Conservation (phyloP, 306 rosid genomes). For the Bauhinia variegata region DNA sequence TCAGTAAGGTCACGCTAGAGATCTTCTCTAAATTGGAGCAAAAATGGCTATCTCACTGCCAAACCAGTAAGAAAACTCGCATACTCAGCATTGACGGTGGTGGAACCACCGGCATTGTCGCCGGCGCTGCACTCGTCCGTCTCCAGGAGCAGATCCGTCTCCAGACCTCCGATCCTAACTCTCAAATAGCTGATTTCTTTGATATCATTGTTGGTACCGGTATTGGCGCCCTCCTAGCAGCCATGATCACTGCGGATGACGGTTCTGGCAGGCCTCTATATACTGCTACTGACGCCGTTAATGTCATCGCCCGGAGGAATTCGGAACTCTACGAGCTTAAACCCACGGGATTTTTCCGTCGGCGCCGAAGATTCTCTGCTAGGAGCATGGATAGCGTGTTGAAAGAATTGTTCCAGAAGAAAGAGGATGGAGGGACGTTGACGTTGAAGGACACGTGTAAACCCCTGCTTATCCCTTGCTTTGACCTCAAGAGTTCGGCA, state of each 20-base stretch:
- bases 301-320: slow-evolving; percentile 40
- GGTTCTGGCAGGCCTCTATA: slow-evolving; percentile 76
- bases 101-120: slow-evolving; percentile 72
- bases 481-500: slow-evolving; percentile 90
- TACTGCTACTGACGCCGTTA: slow-evolving; percentile 72
- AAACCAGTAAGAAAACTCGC: slow-evolving; percentile 64
- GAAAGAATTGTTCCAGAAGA: slow-evolving; percentile 61
- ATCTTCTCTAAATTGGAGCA: slow-evolving; percentile 93
- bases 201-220: slow-evolving; percentile 91
- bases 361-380: slow-evolving; percentile 60
- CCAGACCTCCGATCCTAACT: slow-evolving; percentile 70
- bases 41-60: slow-evolving; percentile 90
- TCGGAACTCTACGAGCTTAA: slow-evolving; percentile 54
- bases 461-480: slow-evolving; percentile 89
- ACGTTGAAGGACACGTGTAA: slow-evolving; percentile 87
- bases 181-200: slow-evolving; percentile 79
- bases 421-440: slow-evolving; percentile 54
- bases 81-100: slow-evolving; percentile 98
- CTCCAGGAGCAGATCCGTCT: slow-evolving; percentile 98
- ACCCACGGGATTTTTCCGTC: slow-evolving; percentile 46
- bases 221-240: slow-evolving; percentile 79
- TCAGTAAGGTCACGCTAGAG: slow-evolving; percentile 74
- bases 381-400: slow-evolving; percentile 69
- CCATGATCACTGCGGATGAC: slow-evolving; percentile 70
- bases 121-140: slow-evolving; percentile 70